Percentiles rank a stretch among this genome's conserved stretches.
These are phyloP conservation scores for Tricholoma terreum DNA, from an alignment of 768 basidiomycete species.

Conservation along the genomic window DNA sequence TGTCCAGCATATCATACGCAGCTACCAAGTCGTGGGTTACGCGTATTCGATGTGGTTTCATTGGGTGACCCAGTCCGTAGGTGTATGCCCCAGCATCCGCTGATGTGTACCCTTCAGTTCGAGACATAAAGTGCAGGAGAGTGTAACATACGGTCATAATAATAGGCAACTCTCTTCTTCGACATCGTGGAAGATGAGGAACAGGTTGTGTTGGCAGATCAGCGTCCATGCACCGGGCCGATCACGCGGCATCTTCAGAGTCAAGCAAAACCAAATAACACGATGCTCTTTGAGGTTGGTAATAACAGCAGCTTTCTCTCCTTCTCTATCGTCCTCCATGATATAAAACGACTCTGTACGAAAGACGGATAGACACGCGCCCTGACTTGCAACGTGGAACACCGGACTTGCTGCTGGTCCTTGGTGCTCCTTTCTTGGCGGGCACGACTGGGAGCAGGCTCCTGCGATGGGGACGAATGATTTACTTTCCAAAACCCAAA, in stretches of 20 bases:
- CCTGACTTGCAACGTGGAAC: too few species aligned
- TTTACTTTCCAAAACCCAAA: not conserved
- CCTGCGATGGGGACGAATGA: not conserved
- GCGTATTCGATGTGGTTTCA: conserved; percentile 95
- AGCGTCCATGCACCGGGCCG: not conserved
- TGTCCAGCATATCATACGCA: conserved; percentile 89
- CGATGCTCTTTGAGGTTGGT: not conserved
- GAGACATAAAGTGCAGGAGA: not conserved
- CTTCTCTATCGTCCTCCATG: too few species aligned
- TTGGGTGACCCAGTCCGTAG: conserved; percentile 86
- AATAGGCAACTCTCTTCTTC: conserved; percentile 74
- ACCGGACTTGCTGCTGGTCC: too few species aligned
- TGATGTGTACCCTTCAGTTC: conserved; percentile 20
- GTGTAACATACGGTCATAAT: conserved; percentile 67
- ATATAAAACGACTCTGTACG: too few species aligned
- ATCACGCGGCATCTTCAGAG: not conserved
- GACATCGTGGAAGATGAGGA: conserved; percentile 44
- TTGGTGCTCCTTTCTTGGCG: too few species aligned
- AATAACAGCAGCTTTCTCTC: too few species aligned
- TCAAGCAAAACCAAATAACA: not conserved
- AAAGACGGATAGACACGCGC: too few species aligned
- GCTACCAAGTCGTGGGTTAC: conserved; percentile 91
- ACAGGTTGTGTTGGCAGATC: not conserved
- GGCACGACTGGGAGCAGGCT: not conserved
- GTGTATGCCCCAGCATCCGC: conserved; percentile 72